Evolutionary conservation across 805 yeast genomes (phyloP), one percentile per base, ranked within the genome.

Genomic region (Myxozyma melibiosi): DNA sequence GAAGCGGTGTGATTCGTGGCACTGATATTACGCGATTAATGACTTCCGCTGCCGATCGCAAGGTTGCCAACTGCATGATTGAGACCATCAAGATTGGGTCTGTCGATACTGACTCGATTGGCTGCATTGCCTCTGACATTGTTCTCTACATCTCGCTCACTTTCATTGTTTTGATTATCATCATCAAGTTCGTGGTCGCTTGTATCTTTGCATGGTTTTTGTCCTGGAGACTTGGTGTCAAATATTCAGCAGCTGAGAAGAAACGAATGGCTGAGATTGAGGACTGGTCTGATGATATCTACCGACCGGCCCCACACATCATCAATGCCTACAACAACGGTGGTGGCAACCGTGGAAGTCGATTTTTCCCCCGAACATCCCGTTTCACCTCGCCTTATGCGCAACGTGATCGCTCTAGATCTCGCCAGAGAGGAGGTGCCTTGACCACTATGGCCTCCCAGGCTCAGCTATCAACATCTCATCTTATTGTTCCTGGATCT

Each of bases 21-120:
- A 84, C 83, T 68, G 99, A 94, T 71, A 79, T 94, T 34, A 87
- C 97, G 0, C 78, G 89, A 20, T 77, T 89, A 56, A 76, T 85
- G 53, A 80, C 88, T 35, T 81, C 84, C 31, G 77, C 83, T 33
- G 82, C 80, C n/a, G 83, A 84, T 62, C 81, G 91, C 56, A 78
- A 80, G 67, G 82, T 84, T 3, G 96, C 94, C 5, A 81, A 84
- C 66, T 94, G 99, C 71, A 75, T 94, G 53, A 76, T 85, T 9
- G 98, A 94, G 71, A 87, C 90, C 52, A 77, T 88, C 50, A 89
- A 86, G 72, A 96, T 92, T 14, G 99, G 99, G 22, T 84, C 83
- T 47, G 82, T 94, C 40, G 98, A 94, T 69, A 83, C 91, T 1
- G 88, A 88, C 37, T 84, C 96, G 5, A 83, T 94, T 67, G 99